Conservation (phyloP, 148 eudicot genomes). For the Silene latifolia region DNA sequence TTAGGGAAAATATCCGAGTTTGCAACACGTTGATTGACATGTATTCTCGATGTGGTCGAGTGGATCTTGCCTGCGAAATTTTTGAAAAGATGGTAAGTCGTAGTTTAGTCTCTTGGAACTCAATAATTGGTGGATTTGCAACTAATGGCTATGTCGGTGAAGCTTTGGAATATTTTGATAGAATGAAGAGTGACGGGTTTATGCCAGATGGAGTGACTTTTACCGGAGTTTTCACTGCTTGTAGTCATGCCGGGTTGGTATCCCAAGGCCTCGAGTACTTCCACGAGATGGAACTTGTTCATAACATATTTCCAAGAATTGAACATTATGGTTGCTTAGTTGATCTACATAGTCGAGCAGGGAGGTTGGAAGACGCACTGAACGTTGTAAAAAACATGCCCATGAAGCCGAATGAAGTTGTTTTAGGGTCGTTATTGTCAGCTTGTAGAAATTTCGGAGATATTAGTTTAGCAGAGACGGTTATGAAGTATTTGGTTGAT, state of each 20-base stretch:
- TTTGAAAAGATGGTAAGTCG: slow-evolving; percentile 41
- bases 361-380: slow-evolving; percentile 46
- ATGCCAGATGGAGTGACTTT: slow-evolving; percentile 59
- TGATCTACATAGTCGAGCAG: slow-evolving; percentile 59
- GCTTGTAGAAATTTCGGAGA: slow-evolving; percentile 49
- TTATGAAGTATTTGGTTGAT: slow-evolving; percentile 37
- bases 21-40: slow-evolving; percentile 57
- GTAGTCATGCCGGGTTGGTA: slow-evolving; percentile 64
- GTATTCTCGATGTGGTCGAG: slow-evolving; percentile 67
- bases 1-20: slow-evolving; percentile 34
- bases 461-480: slow-evolving; percentile 41
- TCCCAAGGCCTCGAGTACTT: slow-evolving; percentile 42
- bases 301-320: slow-evolving; percentile 42
- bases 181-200: slow-evolving; percentile 42
- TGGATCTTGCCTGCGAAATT: slow-evolving; percentile 47
- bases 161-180: slow-evolving; percentile 36
- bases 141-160: slow-evolving; percentile 44
- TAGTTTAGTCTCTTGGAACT: slow-evolving; percentile 63
- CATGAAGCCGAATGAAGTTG: slow-evolving; percentile 48
- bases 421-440: slow-evolving; percentile 49
- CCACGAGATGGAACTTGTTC: slow-evolving; percentile 36
- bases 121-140: slow-evolving; percentile 57
- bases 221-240: slow-evolving; percentile 58
- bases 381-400: slow-evolving; percentile 47
- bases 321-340: slow-evolving; percentile 72